A percentile compares a stretch with the other conserved stretches of the same genome.
These are phyloP conservation scores for Penicillium simplicissimum DNA, from an alignment of 495 filamentous ascomycete genomes.

Conservation along the genomic window DNA sequence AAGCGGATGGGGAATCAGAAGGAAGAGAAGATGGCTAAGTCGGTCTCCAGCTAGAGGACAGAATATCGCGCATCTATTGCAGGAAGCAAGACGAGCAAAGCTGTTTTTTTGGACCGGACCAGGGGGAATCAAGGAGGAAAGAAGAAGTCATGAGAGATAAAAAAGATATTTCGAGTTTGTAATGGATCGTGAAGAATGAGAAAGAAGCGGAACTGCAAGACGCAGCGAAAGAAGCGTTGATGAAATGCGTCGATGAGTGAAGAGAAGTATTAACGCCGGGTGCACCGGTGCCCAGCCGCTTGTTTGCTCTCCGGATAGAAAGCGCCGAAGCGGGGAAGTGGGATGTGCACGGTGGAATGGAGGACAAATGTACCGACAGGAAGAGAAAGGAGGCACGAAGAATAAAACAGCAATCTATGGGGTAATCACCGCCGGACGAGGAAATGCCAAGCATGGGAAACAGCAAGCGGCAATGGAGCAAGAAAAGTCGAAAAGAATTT, in stretches of 20 bases:
- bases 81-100: background rate
- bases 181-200: slow-evolving; percentile 3
- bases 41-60: background rate
- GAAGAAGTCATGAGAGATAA: slow-evolving; percentile 5
- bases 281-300: slow-evolving; percentile 6
- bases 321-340: slow-evolving; percentile 23
- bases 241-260: slow-evolving; percentile 8
- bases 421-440: slow-evolving; percentile 34
- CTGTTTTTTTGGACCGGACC: background rate
- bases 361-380: slow-evolving; percentile 36
- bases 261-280: slow-evolving; percentile 29
- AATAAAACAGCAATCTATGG: slow-evolving; percentile 35
- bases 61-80: background rate
- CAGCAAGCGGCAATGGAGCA: slow-evolving; percentile 15
- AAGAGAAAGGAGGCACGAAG: slow-evolving; percentile 15
- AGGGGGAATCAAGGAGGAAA: slow-evolving; percentile 2
- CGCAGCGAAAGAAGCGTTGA: slow-evolving; percentile 21
- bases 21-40: background rate
- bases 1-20: slow-evolving; percentile 2
- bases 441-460: slow-evolving; percentile 32
- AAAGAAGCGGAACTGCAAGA: slow-evolving; percentile 18
- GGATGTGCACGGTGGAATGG: slow-evolving; percentile 19
- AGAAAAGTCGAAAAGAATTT: slow-evolving; percentile 24
- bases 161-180: slow-evolving; percentile 26
- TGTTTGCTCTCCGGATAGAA: background rate